Evolutionary conservation across 352 stramenopile genomes (phyloP).

Genomic region (Pythium folliculosum): DNA sequence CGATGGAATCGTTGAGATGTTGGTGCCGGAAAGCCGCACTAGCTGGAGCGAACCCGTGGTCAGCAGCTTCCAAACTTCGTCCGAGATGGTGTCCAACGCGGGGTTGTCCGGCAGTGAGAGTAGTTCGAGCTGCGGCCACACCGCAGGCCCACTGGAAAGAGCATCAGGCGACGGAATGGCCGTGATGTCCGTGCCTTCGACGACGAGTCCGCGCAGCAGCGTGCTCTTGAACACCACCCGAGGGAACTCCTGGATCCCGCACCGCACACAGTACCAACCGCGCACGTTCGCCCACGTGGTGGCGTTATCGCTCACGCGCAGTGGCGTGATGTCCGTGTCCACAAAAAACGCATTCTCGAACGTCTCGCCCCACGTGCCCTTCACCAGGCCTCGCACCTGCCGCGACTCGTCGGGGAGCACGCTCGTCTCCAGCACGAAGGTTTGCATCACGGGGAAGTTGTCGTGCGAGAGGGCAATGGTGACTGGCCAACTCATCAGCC

Average conservation of each 20-base stretch:
- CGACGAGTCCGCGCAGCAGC: neutral
- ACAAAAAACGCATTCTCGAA: conserved; percentile 5
- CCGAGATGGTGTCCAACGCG: neutral
- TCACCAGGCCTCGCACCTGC: neutral
- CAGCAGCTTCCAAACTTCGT: conserved; percentile 7
- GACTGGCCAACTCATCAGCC: neutral
- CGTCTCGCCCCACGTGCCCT: neutral
- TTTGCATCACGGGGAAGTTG: conserved; percentile 3
- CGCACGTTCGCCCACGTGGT: neutral
- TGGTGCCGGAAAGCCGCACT: neutral
- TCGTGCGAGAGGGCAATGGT: neutral
- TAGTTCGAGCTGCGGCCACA: conserved; percentile 6
- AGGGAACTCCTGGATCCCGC: conserved; percentile 6
- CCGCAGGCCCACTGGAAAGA: neutral
- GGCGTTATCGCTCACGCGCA: neutral
- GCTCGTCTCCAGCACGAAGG: neutral
- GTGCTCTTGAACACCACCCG: neutral
- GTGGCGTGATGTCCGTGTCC: neutral
- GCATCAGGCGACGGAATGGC: neutral
- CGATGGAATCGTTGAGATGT: neutral
- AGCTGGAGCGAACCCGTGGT: neutral
- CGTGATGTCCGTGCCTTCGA: neutral
- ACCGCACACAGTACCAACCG: conserved; percentile 2
- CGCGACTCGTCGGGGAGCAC: neutral
- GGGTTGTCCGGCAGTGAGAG: neutral